Evolutionary conservation across 2,329 filamentous ascomycete species (phyloP), one percentile per base, ranked within the genome.

Genomic region (Colletotrichum scovillei): DNA sequence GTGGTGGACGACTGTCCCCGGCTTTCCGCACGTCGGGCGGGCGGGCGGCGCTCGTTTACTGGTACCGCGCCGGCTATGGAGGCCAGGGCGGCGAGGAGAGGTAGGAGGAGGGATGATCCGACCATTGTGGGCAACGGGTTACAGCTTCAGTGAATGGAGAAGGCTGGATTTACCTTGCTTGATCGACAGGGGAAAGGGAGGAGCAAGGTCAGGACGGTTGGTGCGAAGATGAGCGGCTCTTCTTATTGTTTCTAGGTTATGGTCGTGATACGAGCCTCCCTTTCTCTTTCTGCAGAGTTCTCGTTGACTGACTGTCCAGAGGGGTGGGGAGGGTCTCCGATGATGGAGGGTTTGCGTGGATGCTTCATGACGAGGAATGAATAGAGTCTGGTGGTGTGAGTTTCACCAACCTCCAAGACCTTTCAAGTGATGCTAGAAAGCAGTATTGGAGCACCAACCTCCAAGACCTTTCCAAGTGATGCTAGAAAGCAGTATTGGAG

Each of bases 61-160:
- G 69, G 69, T 22, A 72, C 69, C 12, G 65, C 69, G 58, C 52
- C 59, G 49, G 67, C 69, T 16, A 69, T 28, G 49, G 57, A 67
- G 3, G 65, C 58, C 46, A 72, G 58, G 52, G 19, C 42, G 19
- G 19, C 42, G 19, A 72, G n/a, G 7, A 72, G 69, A 38, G 59
- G 66, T 22, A 70, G 12, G 60, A 73, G 53, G 42, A 73, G 24
- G 1, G n/a, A 26, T 42, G 42, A 58, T 53, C 26, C 26, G 30
- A 73, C 30, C 70, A 73, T 73, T 57, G 9, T 69, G n/a, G 46
- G 30, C 38, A n/a, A 42, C 28, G 28, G 28, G n/a, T 9, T 58
- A 22, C 24, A 22, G 24, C 32, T 42, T 19, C 16, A 38, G 19
- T 58, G 58, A 32, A 16, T 69, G 8, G 35, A 30, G 42, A 55